A percentile compares a stretch with the other conserved stretches of the same genome.
Evolutionary conservation across 495 filamentous ascomycete genomes (phyloP).

Genomic region (Aspergillus leporis): DNA sequence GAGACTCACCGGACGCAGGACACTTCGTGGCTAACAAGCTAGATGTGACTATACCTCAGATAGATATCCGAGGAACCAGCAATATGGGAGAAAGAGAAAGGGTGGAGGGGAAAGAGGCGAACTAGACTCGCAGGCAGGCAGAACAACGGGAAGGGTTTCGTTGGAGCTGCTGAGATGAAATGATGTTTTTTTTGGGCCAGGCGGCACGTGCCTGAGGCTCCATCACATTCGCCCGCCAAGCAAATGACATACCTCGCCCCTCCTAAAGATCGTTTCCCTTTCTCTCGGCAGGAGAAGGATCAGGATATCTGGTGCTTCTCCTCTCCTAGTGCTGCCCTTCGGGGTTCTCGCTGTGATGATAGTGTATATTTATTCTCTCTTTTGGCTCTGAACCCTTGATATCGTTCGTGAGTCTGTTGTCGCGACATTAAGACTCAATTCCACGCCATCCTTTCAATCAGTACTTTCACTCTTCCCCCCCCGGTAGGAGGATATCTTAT

Average conservation of each 20-base stretch:
- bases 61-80: slow-evolving; percentile 9
- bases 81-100: slow-evolving; percentile 1
- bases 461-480: slow-evolving; percentile 7
- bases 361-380: background rate
- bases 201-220: slow-evolving; percentile 33
- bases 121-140: slow-evolving; percentile 7
- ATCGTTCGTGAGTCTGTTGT: background rate
- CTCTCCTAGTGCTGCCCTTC: slow-evolving; percentile 15
- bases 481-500: slow-evolving; percentile 8
- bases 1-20: slow-evolving; percentile 5
- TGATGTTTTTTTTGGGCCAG: slow-evolving; percentile 31
- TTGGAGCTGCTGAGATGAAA: slow-evolving; percentile 21
- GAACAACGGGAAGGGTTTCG: slow-evolving; percentile 5
- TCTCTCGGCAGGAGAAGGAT: slow-evolving; percentile 21
- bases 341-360: slow-evolving; percentile 12
- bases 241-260: slow-evolving; percentile 23
- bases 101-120: background rate
- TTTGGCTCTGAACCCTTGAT: no score
- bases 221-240: slow-evolving; percentile 10
- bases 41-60: slow-evolving; percentile 5
- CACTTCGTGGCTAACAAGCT: background rate
- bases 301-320: slow-evolving; percentile 17
- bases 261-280: slow-evolving; percentile 12
- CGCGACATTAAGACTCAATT: background rate
- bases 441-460: background rate